These are phyloP conservation scores for Trametes punicea DNA, from an alignment of 768 basidiomycete species.

Conservation along the genomic window DNA sequence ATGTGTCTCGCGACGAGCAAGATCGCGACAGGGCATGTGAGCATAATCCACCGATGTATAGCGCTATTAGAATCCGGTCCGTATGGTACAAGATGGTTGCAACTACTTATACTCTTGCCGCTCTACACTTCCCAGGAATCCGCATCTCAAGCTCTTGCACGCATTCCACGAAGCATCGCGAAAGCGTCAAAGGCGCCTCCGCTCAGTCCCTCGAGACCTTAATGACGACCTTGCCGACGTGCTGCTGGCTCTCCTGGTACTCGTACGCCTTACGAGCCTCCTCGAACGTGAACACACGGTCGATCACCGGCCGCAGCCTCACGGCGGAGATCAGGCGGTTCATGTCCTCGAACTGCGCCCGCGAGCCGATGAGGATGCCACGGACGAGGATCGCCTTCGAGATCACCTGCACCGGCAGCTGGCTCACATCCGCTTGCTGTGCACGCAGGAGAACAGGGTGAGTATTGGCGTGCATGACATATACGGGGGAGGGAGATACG, in stretches of 20 bases:
- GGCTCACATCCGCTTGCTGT: constrained; percentile 19
- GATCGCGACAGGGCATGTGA: too few relatives aligned
- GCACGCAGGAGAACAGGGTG: neutral
- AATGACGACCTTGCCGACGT: constrained; percentile 62
- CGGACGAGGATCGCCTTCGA: constrained; percentile 36
- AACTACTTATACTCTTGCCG: too few relatives aligned
- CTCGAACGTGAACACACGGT: constrained; percentile 58
- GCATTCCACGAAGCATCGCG: neutral
- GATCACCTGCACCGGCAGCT: constrained; percentile 18
- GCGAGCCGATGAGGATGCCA: constrained; percentile 54
- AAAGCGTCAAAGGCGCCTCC: too few relatives aligned
- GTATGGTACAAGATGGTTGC: too few relatives aligned
- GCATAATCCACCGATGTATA: too few relatives aligned
- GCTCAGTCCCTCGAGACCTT: constrained; percentile 34
- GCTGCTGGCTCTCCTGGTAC: constrained; percentile 50
- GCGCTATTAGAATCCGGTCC: too few relatives aligned
- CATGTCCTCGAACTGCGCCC: constrained; percentile 60
- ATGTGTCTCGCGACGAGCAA: too few relatives aligned
- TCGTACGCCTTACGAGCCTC: constrained; percentile 50
- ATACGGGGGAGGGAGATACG: constrained; percentile 24
- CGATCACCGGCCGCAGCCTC: constrained; percentile 47
- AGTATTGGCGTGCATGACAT: neutral
- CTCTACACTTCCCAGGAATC: too few relatives aligned
- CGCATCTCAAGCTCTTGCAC: neutral
- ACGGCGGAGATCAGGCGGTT: constrained; percentile 44